Conservation (phyloP, 1,284 basidiomycete species). For the Ganoderma meredithae region DNA sequence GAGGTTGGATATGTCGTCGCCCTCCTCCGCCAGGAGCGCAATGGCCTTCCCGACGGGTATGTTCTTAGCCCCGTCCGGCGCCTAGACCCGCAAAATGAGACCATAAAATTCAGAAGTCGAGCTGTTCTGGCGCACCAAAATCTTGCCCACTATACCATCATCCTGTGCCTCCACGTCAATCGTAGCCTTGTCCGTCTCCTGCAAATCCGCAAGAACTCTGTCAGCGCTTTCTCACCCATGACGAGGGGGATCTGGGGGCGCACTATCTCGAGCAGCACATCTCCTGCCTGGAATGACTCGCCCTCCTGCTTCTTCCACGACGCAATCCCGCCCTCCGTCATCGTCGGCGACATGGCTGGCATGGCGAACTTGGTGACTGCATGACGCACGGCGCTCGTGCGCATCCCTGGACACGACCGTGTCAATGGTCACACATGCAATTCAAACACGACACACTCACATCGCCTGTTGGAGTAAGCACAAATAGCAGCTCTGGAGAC, state of each 20-base stretch:
- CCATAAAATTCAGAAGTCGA: neutral
- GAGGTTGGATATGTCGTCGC: conserved; percentile 91
- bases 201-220: conserved; percentile 21
- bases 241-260: conserved; percentile 42
- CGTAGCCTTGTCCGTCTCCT: conserved; percentile 99
- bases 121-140: conserved; percentile 65
- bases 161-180: conserved; percentile 99
- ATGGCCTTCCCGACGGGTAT: conserved; percentile 90
- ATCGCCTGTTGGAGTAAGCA: conserved; percentile 31
- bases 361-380: conserved; percentile 80
- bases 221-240: conserved; percentile 9
- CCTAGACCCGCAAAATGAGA: conserved; percentile 49
- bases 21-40: conserved; percentile 95
- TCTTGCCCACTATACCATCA: conserved; percentile 94
- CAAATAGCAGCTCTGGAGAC: conserved; percentile 31
- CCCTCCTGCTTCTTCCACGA: conserved; percentile 94
- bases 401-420: conserved; percentile 55
- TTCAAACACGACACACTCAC: conserved; percentile 23
- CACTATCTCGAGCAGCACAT: conserved; percentile 94
- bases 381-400: conserved; percentile 58
- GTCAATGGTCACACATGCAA: too few relatives aligned
- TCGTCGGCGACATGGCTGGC: conserved; percentile 99
- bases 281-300: conserved; percentile 84
- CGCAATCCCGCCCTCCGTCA: conserved; percentile 96
- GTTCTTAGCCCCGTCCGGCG: conserved; percentile 84